Evolutionary conservation across 129 eudicot genomes (phyloP), one percentile per base, ranked within the genome.

Genomic region (Apium graveolens): DNA sequence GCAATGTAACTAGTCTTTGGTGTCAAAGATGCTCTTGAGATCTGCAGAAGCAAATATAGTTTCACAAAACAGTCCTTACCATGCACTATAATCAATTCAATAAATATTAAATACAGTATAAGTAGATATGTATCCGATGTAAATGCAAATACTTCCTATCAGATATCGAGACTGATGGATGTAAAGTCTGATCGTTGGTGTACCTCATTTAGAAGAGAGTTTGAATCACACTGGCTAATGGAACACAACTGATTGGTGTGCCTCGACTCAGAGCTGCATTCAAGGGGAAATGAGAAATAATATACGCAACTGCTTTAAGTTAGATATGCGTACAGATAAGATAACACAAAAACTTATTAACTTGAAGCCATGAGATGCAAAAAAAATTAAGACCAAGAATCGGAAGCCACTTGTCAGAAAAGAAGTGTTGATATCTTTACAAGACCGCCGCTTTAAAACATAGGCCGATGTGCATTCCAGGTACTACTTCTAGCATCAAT

Each of bases 131-230:
- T 43, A 24, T 49, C 7, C 48, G 10, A 34, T 17, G 69, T 31
- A 57, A 45, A 18, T 21, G 2, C 73, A 39, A 5, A 77, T 45
- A 77, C 14, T 24, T 57, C 11, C 66, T 10, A 57, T n/a, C 32
- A n/a, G 65, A 57, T 3, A 7, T 24, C 9, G 32, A 57, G 31
- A 55, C 13, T 55, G 29, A 24, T 21, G 29, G 31, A 55, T 24
- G 29, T 24, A 55, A 13, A n/a, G 5, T n/a, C 66, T 57, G 32
- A n/a, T 24, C 10, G 31, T 57, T 57, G 14, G 24, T n/a, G 66
- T 57, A 90, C 96, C 91, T 90, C 91, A 57, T 87, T 90, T 76
- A 86, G 78, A 72, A 90, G 96, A 84, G 96, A 90, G 80, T 90
- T 81, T 9, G 90, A 82, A 79, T 90, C 88, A 78, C 96, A 90